Percentiles rank a stretch among this genome's conserved stretches.
phyloP scores from a whole-genome alignment of 2,329 filamentous ascomycete genomes.

The Cytospora mali region DNA sequence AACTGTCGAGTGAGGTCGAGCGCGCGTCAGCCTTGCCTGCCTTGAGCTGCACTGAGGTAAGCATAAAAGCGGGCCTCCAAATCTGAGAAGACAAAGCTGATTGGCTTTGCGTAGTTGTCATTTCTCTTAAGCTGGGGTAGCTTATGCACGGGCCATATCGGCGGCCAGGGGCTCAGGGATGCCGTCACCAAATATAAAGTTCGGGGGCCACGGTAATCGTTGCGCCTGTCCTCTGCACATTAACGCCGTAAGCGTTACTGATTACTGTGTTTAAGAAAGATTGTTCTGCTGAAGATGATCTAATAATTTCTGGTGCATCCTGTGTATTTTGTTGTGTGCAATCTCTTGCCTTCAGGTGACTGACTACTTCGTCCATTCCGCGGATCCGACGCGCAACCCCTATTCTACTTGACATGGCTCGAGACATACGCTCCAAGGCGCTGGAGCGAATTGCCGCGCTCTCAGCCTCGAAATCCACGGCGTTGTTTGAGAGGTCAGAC shows the following conservation, averaged over 20 bases:
- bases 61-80: not conserved
- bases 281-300: not conserved
- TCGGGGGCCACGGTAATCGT: slow-evolving; percentile 11
- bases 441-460: slow-evolving; percentile 67
- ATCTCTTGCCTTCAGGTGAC: slow-evolving; percentile 2
- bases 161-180: slow-evolving; percentile 17
- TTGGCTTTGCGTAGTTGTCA: slow-evolving; percentile 18
- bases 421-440: slow-evolving; percentile 63
- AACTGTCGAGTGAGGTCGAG: slow-evolving; percentile 27
- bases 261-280: not conserved
- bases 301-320: not conserved
- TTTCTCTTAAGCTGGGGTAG: slow-evolving; percentile 18
- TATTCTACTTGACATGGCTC: slow-evolving; percentile 44
- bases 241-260: not conserved
- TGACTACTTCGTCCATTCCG: too few species aligned
- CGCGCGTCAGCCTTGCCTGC: slow-evolving; percentile 53
- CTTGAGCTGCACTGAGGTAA: slow-evolving; percentile 25
- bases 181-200: slow-evolving; percentile 23
- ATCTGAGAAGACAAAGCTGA: slow-evolving; percentile 9
- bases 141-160: not conserved
- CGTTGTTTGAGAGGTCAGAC: slow-evolving; percentile 63
- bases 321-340: not conserved
- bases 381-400: slow-evolving; percentile 4
- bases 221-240: not conserved
- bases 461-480: slow-evolving; percentile 56